Base-by-base conservation (phyloP, 2,329 filamentous ascomycete genomes). In the Aspergillus terreus region DNA sequence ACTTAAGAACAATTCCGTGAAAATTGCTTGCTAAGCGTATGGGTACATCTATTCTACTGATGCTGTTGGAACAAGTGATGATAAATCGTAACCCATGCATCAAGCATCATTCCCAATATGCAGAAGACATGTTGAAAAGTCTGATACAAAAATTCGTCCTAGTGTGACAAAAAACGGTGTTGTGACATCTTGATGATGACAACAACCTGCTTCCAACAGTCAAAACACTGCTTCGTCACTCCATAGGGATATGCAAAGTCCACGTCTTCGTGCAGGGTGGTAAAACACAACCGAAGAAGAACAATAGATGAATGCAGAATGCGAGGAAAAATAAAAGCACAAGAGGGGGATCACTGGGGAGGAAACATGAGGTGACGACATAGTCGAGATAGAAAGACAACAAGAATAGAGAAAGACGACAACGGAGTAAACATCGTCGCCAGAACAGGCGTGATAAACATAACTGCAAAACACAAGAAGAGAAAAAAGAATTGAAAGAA, bases 41-140 rank as follows among this genome's bases (percentile, higher is more conserved):
- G 62, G 55, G 54, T 69, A 68, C 64, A 68, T 69, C 66, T 67
- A 69, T 62, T 66, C 58, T 63, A 63, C 64, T 58, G 59, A 50
- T 55, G 54, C 48, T 60, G 49, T 54, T 55, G 50, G 40, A 47
- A 61, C 49, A 58, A 54, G 58, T 50, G 47, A 46, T 33, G 49
- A 44, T 42, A 14, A 54, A 45, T 57, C 38, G 44, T 36, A 50
- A 54, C 56, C 51, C 51, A 55, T 52, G 46, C 49, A 56, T 38
- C 38, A 44, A 33, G 50, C 47, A 35, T 53, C 53, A 49, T 52
- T 6, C 51, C 55, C 52, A 44, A 48, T 47, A 51, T 54, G 54
- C 44, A 49, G 43, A 49, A 52, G 51, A 51, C 47, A 50, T 44
- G 46, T 46, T 46, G 49, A 46, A 51, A 30, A 41, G 21, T 41